Base-by-base conservation (phyloP, 306 rosid genomes). In the Rosa persica region DNA sequence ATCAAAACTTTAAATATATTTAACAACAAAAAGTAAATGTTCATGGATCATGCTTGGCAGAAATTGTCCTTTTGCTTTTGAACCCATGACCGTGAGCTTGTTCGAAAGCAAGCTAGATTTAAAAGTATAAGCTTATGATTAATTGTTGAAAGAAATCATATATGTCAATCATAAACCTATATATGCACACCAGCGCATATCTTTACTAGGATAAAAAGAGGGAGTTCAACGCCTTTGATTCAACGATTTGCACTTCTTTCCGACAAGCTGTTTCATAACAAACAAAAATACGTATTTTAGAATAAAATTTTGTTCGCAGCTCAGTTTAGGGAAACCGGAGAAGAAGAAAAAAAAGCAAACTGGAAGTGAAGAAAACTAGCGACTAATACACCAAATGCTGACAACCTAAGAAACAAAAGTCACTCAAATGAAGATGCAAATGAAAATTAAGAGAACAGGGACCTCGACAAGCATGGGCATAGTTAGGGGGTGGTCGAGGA, bases 81-180 rank as follows among this genome's bases (percentile, higher is more conserved):
- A 34, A 39, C 49, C 79, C 71, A 61, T 61, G 70, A 62, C 47
- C 40, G 1, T 54, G 72, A 76, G 72, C 36, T 76, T 44, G 30
- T 76, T 62, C 20, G 70, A 76, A 64, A 54, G 72, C 79, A 76
- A 62, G 71, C 43, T 20, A 30, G 3, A 27, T 36, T 46, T 76
- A 75, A 75, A 75, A 62, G 60, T 30, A 46, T 34, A 62, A 43
- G 78, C 78, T 17, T 61, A 61, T 44, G 78, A 75, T 60, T 61
- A 44, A 16, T 65, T 76, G 8, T 62, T 46, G 46, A 61, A 75
- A 46, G n/a, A 64, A 76, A 46, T 76, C 61, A 62, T 75, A 43
- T n/a, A 48, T 62, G 46, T 64, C 48, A 34, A 61, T 76, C 72
- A 62, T 76, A 34, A 76, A 12, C 51, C 44, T 66, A 75, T 61